Evolutionary conservation across 371 early-diverging fungal species (phyloP).

Genomic region (Capniomyces stellatus): DNA sequence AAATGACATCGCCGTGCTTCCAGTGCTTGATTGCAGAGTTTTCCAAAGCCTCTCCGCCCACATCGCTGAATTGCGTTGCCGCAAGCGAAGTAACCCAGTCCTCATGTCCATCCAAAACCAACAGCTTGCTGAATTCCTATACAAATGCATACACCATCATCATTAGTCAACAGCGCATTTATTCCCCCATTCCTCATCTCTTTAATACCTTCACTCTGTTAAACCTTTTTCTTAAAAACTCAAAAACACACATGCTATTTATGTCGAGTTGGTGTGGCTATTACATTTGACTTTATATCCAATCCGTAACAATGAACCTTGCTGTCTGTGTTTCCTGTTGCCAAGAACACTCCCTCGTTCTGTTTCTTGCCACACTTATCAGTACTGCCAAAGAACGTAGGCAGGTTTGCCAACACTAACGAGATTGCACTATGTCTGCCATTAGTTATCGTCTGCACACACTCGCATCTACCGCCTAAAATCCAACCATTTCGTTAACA

Average conservation of each 20-base stretch:
- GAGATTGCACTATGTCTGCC: conserved; percentile 51
- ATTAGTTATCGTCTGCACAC: conserved; percentile 46
- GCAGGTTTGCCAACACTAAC: conserved; percentile 38
- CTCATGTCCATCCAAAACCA: conserved; percentile 69
- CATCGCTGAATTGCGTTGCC: conserved; percentile 40
- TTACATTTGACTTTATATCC: conserved; percentile 5
- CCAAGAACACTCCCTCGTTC: conserved; percentile 25
- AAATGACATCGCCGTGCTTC: conserved; percentile 55
- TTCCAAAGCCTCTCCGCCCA: conserved; percentile 5
- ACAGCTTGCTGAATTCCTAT: conserved; percentile 35
- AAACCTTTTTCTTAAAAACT: too few species aligned
- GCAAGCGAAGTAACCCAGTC: conserved; percentile 81
- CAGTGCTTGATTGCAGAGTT: conserved; percentile 28
- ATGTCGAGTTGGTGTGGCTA: too few species aligned
- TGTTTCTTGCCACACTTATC: neutral
- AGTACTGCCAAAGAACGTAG: conserved; percentile 16
- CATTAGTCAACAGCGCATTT: neutral
- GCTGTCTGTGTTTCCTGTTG: conserved; percentile 58
- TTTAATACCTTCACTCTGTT: too few species aligned
- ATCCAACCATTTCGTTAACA: too few species aligned
- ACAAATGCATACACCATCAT: neutral
- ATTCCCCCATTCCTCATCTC: too few species aligned
- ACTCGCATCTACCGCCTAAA: conserved; percentile 29
- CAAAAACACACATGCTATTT: too few species aligned
- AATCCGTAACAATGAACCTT: conserved; percentile 39